Evolutionary conservation across 495 filamentous ascomycete genomes (phyloP).

Genomic region (Evernia prunastri): DNA sequence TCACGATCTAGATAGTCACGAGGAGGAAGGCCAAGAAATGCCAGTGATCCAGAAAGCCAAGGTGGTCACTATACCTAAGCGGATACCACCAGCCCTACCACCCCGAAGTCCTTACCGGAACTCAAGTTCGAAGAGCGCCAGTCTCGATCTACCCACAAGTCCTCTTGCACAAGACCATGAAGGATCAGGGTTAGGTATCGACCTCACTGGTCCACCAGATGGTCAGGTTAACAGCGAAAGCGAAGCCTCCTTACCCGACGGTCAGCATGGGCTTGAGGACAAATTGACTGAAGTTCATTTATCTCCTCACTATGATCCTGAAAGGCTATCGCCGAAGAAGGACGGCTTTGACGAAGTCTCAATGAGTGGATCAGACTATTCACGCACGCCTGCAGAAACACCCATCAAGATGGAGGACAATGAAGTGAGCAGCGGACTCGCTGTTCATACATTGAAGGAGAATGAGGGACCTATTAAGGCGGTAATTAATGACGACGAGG

Average conservation of each 20-base stretch:
- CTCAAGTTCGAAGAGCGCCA: slow-evolving; percentile 6
- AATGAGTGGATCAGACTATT: slow-evolving; percentile 28
- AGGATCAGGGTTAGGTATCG: slow-evolving; percentile 21
- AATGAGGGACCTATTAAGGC: slow-evolving; percentile 25
- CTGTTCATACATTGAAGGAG: slow-evolving; percentile 13
- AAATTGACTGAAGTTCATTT: slow-evolving; percentile 19
- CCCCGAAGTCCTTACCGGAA: slow-evolving; percentile 50
- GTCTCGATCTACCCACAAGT: slow-evolving; percentile 18
- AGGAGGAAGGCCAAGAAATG: slow-evolving; percentile 38
- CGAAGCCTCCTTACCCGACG: slow-evolving; percentile 14
- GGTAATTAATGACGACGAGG: slow-evolving; percentile 31
- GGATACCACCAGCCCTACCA: slow-evolving; percentile 59
- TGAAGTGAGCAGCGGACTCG: slow-evolving; percentile 4
- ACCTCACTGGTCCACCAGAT: slow-evolving; percentile 29
- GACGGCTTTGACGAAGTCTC: slow-evolving; percentile 25
- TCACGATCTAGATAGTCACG: slow-evolving; percentile 29
- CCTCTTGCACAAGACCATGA: slow-evolving; percentile 20
- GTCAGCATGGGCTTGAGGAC: slow-evolving; percentile 12
- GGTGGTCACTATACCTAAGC: slow-evolving; percentile 66
- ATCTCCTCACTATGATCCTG: slow-evolving; percentile 12
- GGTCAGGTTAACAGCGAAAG: slow-evolving; percentile 10
- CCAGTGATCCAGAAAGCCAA: slow-evolving; percentile 53
- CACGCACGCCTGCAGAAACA: slow-evolving; percentile 13
- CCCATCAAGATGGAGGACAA: slow-evolving; percentile 16
- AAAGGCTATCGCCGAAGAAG: slow-evolving; percentile 15